Percentiles rank a stretch among this genome's conserved stretches.
phyloP scores from a whole-genome alignment of 345 rosid species.

The Murraya paniculata region DNA sequence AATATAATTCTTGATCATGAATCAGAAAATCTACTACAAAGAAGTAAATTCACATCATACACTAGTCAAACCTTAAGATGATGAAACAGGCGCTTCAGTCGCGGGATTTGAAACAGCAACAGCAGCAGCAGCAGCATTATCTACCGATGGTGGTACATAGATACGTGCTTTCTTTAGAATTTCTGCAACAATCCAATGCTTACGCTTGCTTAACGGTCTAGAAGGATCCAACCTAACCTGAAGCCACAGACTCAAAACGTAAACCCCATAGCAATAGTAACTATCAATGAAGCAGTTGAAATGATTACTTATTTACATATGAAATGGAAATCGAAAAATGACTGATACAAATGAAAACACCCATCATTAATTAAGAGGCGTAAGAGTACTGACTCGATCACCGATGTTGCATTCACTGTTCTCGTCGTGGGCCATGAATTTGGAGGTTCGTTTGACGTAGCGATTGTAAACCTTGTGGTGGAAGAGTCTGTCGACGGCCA shows the following conservation, averaged over 20 bases:
- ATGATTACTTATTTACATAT: no score
- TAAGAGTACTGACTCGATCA: constrained; percentile 48
- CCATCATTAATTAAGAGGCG: neutral
- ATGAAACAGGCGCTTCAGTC: constrained; percentile 23
- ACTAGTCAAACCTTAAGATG: constrained; percentile 28
- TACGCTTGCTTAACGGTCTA: constrained; percentile 92
- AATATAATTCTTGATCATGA: neutral
- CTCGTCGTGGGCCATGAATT: constrained; percentile 97
- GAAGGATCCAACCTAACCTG: constrained; percentile 87
- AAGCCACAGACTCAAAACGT: neutral
- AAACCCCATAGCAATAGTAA: neutral
- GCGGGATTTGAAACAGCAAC: constrained; percentile 17
- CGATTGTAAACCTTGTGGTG: constrained; percentile 77
- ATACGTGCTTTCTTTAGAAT: constrained; percentile 82
- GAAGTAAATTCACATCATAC: neutral
- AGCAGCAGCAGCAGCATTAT: constrained; percentile 1
- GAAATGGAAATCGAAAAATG: no score
- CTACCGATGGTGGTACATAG: constrained; percentile 49
- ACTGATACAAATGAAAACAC: no score
- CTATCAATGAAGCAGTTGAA: neutral
- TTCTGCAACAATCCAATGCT: constrained; percentile 90
- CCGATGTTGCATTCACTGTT: constrained; percentile 73
- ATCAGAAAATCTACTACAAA: neutral
- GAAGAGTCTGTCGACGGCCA: constrained; percentile 81
- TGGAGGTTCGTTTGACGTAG: constrained; percentile 86